Evolutionary conservation across 352 stramenopile species (phyloP).

Genomic region (Phytopythium kandeliae): DNA sequence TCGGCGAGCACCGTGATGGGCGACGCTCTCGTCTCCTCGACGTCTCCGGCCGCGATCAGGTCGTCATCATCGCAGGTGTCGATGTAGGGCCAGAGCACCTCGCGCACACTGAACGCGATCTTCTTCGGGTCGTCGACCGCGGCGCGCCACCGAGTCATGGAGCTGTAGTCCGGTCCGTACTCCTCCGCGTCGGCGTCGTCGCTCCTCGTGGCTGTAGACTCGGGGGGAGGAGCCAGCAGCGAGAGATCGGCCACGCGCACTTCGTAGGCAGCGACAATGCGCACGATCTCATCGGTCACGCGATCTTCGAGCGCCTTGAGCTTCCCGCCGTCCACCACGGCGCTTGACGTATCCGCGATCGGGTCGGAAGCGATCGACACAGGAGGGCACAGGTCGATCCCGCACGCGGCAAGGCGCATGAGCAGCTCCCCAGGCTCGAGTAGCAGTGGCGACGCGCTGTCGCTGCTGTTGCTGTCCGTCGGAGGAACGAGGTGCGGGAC

Average conservation of each 20-base stretch:
- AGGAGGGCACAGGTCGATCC: constrained; percentile 56
- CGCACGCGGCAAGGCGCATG: constrained; percentile 39
- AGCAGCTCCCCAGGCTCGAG: constrained; percentile 46
- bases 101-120: constrained; percentile 67
- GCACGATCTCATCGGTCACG: constrained; percentile 67
- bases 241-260: constrained; percentile 37
- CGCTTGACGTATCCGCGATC: background rate
- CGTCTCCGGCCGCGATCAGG: constrained; percentile 5
- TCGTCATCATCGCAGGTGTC: constrained; percentile 8
- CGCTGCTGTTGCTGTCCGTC: constrained; percentile 1
- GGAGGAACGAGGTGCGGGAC: constrained; percentile 33
- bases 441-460: background rate
- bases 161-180: constrained; percentile 6
- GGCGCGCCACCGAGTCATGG: constrained; percentile 1
- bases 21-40: constrained; percentile 25
- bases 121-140: constrained; percentile 10
- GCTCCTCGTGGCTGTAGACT: constrained; percentile 4
- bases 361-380: constrained; percentile 6
- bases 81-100: constrained; percentile 79
- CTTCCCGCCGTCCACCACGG: constrained; percentile 33
- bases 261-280: constrained; percentile 57
- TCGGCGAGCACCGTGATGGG: constrained; percentile 64
- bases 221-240: constrained; percentile 3
- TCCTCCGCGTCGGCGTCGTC: constrained; percentile 18
- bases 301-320: constrained; percentile 58